Evolutionary conservation across 805 yeast genomes (phyloP), one percentile per base, ranked within the genome.

Genomic region (Wickerhamiella spandovensis): DNA sequence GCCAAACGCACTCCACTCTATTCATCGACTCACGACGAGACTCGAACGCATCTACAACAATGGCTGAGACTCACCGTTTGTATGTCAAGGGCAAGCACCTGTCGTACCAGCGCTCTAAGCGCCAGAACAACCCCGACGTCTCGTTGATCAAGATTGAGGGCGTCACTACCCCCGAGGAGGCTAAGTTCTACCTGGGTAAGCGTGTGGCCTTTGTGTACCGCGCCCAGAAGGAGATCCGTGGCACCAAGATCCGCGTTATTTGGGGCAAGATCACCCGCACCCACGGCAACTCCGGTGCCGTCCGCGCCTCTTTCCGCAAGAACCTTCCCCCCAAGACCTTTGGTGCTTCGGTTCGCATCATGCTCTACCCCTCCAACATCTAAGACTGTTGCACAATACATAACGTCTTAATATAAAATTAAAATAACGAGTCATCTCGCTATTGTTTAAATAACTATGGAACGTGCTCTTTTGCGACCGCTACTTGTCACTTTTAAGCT

Each of bases 41-140:
- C 39, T 35, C 39, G 39, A 35, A 45, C 35, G 25, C 48, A 43
- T 44, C 47, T 18, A 44, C 45, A 30, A 51, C 46, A 44, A 58
- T 58, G 62, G 60, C 63, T 53, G 53, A 56, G 53, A 58, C 58
- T 56, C 58, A 58, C 49, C 58, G 61, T 61, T 54, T 92, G 79
- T 92, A 92, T 96, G 97, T 92, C 77, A 92, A 90, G 83, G 98
- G 97, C 78, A 92, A 90, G 83, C 98, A 92, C 84, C 73, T 92
- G 72, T 89, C 97, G 68, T 92, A 90, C 95, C 97, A 92, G 82
- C 94, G 98, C 80, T 88, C 97, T 67, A 92, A 92, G 88, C 81
- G 81, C 75, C 86, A 84, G 72, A 88, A 82, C 83, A 86, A 92
- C 94, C 97, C 98, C 74, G 84, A 86, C 79, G 85, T 85, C 67